Evolutionary conservation across 2,329 filamentous ascomycete genomes (phyloP).

Genomic region (Coniella lustricola): DNA sequence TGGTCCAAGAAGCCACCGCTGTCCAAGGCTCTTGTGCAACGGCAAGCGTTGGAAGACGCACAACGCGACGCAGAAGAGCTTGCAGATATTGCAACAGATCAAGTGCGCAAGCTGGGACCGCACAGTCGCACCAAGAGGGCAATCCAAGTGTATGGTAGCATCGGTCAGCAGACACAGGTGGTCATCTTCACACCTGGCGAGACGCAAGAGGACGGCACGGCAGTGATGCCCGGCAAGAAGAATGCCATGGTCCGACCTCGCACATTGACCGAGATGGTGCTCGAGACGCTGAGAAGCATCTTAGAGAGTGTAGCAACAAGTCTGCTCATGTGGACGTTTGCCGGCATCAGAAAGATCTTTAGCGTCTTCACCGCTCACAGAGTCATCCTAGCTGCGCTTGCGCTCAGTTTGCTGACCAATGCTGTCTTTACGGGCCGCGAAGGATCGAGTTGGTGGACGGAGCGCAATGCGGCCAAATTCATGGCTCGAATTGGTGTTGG

Average conservation of each 20-base stretch:
- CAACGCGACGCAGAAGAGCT: conserved; percentile 66
- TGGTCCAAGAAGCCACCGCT: conserved; percentile 66
- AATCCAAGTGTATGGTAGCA: conserved; percentile 69
- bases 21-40: conserved; percentile 55
- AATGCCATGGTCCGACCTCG: conserved; percentile 47
- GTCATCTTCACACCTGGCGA: conserved; percentile 51
- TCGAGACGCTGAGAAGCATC: conserved; percentile 67
- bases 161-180: conserved; percentile 62
- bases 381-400: conserved; percentile 63
- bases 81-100: conserved; percentile 68
- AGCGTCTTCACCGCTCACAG: conserved; percentile 65
- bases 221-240: conserved; percentile 41
- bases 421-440: conserved; percentile 67
- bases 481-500: conserved; percentile 76
- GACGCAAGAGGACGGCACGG: conserved; percentile 24
- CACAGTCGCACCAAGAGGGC: conserved; percentile 71
- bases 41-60: conserved; percentile 69
- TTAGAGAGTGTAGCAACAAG: conserved; percentile 68
- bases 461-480: conserved; percentile 71
- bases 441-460: conserved; percentile 74
- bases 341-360: conserved; percentile 56
- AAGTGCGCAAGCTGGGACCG: conserved; percentile 66
- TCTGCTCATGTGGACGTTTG: conserved; percentile 70
- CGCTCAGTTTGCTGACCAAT: conserved; percentile 65
- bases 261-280: conserved; percentile 60